Percentiles rank a stretch among this genome's conserved stretches.
phyloP scores from a whole-genome alignment of 2,329 filamentous ascomycete genomes.

The Cytospora leucostoma region DNA sequence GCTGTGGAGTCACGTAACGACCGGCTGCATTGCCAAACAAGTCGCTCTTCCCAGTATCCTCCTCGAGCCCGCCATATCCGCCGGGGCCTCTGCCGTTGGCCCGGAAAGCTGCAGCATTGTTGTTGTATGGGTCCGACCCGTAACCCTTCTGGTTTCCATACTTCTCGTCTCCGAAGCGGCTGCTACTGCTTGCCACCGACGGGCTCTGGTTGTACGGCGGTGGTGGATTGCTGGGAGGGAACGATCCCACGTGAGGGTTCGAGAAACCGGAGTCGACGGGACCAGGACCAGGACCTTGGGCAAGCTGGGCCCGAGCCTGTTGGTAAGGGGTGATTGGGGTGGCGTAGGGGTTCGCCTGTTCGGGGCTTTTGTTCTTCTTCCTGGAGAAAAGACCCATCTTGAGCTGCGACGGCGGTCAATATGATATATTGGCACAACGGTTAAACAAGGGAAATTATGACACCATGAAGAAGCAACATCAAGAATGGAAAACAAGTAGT shows the following conservation, averaged over 20 bases:
- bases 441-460: not conserved
- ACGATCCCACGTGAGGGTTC: slow-evolving; percentile 34
- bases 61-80: slow-evolving; percentile 62
- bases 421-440: not conserved
- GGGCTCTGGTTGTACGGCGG: slow-evolving; percentile 39
- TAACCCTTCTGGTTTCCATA: slow-evolving; percentile 56
- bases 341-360: slow-evolving; percentile 59
- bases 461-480: not conserved
- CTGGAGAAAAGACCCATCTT: slow-evolving; percentile 52
- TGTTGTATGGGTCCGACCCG: slow-evolving; percentile 54
- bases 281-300: slow-evolving; percentile 33
- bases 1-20: slow-evolving; percentile 30
- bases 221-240: slow-evolving; percentile 35
- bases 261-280: slow-evolving; percentile 29
- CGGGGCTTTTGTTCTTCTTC: slow-evolving; percentile 43
- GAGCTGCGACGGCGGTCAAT: slow-evolving; percentile 13
- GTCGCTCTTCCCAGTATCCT: slow-evolving; percentile 54
- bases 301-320: slow-evolving; percentile 43
- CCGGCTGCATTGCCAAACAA: slow-evolving; percentile 52
- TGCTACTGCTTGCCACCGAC: slow-evolving; percentile 35
- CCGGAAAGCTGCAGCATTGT: slow-evolving; percentile 34
- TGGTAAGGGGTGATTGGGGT: slow-evolving; percentile 52
- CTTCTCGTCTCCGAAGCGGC: slow-evolving; percentile 56
- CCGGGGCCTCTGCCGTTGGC: slow-evolving; percentile 47
- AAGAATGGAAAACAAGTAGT: not conserved